These are phyloP conservation scores for Xylaria acuta DNA, from an alignment of 495 filamentous ascomycete genomes.

Conservation along the genomic window DNA sequence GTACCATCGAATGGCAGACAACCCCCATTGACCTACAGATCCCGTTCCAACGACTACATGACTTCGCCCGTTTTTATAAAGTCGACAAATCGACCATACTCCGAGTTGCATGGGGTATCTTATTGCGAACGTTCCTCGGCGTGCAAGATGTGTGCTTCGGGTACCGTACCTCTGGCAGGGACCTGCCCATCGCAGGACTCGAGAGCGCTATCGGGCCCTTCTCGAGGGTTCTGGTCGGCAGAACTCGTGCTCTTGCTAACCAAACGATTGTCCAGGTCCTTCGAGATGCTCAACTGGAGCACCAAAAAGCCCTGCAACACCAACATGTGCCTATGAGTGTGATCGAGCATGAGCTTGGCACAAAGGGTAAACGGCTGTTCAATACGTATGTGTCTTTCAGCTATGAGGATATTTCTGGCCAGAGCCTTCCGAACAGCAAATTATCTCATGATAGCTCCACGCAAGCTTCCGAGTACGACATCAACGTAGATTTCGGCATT, in stretches of 20 bases:
- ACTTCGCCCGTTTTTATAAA: constrained; percentile 43
- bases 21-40: constrained; percentile 47
- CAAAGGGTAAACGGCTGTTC: constrained; percentile 50
- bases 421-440: constrained; percentile 21
- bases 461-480: constrained; percentile 52
- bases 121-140: constrained; percentile 52
- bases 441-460: constrained; percentile 47
- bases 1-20: constrained; percentile 40
- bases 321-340: constrained; percentile 51
- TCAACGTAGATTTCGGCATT: constrained; percentile 50
- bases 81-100: constrained; percentile 45
- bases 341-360: constrained; percentile 51
- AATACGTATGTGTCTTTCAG: constrained; percentile 55
- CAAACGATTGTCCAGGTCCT: constrained; percentile 43
- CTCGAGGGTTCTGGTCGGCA: constrained; percentile 48
- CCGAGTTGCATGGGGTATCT: constrained; percentile 55
- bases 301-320: constrained; percentile 43
- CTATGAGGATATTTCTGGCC: constrained; percentile 42
- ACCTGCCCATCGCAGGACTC: constrained; percentile 45
- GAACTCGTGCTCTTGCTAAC: constrained; percentile 39
- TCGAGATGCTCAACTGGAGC: constrained; percentile 45
- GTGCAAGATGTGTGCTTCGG: constrained; percentile 51
- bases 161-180: constrained; percentile 50
- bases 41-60: constrained; percentile 41
- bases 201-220: constrained; percentile 51